Evolutionary conservation across 352 stramenopile species (phyloP).

Genomic region (Pythium sukuiense): DNA sequence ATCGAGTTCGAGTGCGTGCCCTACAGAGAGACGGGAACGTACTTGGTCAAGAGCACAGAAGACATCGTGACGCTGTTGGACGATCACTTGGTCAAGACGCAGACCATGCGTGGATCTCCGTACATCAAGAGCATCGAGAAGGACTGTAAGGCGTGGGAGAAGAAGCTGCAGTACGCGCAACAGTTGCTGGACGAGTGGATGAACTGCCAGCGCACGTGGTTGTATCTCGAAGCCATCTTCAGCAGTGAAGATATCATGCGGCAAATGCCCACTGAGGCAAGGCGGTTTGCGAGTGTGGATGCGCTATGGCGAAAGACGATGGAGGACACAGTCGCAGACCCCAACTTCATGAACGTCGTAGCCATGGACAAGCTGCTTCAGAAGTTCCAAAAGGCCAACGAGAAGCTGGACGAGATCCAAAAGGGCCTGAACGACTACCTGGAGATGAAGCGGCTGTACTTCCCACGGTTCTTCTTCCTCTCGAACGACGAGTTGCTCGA

Average conservation of each 20-base stretch:
- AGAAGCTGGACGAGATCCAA: constrained; percentile 94
- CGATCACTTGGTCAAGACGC: constrained; percentile 94
- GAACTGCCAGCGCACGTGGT: constrained; percentile 92
- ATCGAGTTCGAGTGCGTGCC: constrained; percentile 92
- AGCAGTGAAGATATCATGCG: constrained; percentile 95
- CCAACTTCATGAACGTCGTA: constrained; percentile 89
- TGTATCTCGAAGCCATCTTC: constrained; percentile 97
- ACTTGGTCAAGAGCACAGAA: constrained; percentile 80
- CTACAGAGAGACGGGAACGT: constrained; percentile 94
- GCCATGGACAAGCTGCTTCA: constrained; percentile 89
- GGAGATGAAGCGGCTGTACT: constrained; percentile 86
- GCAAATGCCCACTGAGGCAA: constrained; percentile 92
- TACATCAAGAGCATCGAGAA: constrained; percentile 95
- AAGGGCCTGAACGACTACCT: constrained; percentile 89
- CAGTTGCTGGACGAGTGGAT: constrained; percentile 95
- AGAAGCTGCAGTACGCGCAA: constrained; percentile 88
- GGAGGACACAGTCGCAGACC: constrained; percentile 87
- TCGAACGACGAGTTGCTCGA: constrained; percentile 95
- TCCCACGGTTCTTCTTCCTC: constrained; percentile 95
- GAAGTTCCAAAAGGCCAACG: constrained; percentile 93
- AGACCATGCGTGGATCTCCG: constrained; percentile 94
- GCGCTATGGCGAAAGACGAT: constrained; percentile 92
- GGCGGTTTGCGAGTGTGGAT: constrained; percentile 88
- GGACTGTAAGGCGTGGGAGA: constrained; percentile 88
- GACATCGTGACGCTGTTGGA: constrained; percentile 93